Conservation (phyloP, 1,139 yeast species). For the Candida sp. region DNA sequence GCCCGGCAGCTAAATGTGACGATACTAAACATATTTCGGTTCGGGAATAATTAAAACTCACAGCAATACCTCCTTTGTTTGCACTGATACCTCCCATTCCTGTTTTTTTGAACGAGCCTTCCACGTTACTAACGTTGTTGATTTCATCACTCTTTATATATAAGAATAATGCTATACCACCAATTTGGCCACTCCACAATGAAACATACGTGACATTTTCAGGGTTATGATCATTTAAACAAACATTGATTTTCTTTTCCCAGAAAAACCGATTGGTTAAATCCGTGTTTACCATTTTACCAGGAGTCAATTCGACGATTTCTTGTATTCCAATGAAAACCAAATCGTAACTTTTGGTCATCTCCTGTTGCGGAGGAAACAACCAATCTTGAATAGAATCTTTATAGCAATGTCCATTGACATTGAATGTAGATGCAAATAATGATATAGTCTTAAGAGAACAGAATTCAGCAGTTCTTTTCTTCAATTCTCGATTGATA, state of each 20-base stretch:
- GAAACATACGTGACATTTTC: constrained; percentile 54
- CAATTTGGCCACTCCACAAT: constrained; percentile 85
- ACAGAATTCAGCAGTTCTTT: constrained; percentile 46
- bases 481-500: constrained; percentile 52
- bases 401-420: constrained; percentile 55
- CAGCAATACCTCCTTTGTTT: constrained; percentile 92
- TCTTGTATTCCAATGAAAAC: constrained; percentile 89
- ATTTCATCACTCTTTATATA: constrained; percentile 56
- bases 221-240: constrained; percentile 44
- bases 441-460: constrained; percentile 49
- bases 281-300: constrained; percentile 84
- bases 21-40: constrained; percentile 77
- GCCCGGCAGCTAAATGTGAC: constrained; percentile 92
- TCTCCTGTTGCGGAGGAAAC: constrained; percentile 35
- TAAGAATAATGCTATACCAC: constrained; percentile 81
- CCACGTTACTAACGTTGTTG: constrained; percentile 57
- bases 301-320: constrained; percentile 86
- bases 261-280: constrained; percentile 68
- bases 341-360: constrained; percentile 47
- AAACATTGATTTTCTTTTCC: constrained; percentile 65
- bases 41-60: constrained; percentile 72
- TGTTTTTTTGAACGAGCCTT: constrained; percentile 82
- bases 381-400: constrained; percentile 58
- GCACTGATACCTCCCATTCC: constrained; percentile 96
- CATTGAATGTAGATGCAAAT: constrained; percentile 69